Percentiles rank a stretch among this genome's conserved stretches.
Evolutionary conservation across 768 basidiomycete species (phyloP).

Genomic region (Asterophora lycoperdoides): DNA sequence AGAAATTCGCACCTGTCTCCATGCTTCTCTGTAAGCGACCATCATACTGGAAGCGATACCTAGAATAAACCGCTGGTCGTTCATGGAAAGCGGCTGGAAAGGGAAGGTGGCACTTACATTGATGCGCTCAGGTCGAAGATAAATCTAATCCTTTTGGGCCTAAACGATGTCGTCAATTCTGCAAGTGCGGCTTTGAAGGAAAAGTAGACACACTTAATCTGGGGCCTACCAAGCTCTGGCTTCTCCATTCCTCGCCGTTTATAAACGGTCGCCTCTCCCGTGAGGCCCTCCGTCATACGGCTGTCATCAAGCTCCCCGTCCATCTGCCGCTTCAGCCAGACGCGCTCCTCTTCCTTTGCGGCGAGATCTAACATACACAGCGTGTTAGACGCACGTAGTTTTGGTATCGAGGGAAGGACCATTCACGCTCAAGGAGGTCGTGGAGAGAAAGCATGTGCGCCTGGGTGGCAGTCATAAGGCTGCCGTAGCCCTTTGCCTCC

Average conservation of each 20-base stretch:
- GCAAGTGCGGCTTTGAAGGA: neutral
- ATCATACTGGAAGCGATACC: constrained; percentile 74
- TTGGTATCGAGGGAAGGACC: neutral
- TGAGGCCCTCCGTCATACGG: constrained; percentile 61
- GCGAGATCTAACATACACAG: constrained; percentile 44
- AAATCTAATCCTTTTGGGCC: constrained; percentile 65
- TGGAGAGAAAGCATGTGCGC: constrained; percentile 56
- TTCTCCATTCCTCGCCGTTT: constrained; percentile 69
- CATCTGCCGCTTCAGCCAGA: constrained; percentile 69
- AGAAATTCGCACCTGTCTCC: constrained; percentile 49
- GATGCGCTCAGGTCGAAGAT: constrained; percentile 69
- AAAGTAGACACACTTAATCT: constrained; percentile 48
- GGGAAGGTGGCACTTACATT: constrained; percentile 34
- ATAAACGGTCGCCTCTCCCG: constrained; percentile 66
- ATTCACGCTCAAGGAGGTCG: constrained; percentile 60
- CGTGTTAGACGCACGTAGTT: no score
- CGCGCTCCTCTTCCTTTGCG: constrained; percentile 64
- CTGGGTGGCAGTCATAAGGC: constrained; percentile 49
- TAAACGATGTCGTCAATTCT: constrained; percentile 16
- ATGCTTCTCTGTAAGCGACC: constrained; percentile 58
- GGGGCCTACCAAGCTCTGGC: constrained; percentile 62
- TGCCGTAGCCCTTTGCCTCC: constrained; percentile 55
- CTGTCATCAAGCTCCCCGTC: constrained; percentile 69
- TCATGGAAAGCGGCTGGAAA: neutral
- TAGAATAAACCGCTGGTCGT: constrained; percentile 14